phyloP scores from a whole-genome alignment of 2,329 filamentous ascomycete genomes.

The Teratosphaeriaceae sp. region DNA sequence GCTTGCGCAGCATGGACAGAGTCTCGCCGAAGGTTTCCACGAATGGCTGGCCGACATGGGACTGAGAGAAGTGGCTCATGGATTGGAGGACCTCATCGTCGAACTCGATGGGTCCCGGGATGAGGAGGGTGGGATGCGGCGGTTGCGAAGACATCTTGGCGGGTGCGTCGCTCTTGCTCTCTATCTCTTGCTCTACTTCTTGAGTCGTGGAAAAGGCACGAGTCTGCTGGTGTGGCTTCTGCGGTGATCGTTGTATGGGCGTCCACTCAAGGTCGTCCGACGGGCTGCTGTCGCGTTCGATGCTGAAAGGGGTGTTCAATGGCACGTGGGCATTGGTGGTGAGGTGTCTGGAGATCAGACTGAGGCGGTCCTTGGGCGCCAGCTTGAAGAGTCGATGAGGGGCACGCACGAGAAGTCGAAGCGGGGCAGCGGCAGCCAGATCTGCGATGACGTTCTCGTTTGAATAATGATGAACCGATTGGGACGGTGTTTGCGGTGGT shows the following conservation, averaged over 20 bases:
- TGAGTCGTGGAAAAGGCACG: slow-evolving; percentile 21
- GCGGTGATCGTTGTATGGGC: slow-evolving; percentile 12
- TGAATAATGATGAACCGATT: neutral
- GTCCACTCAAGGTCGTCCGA: slow-evolving; percentile 49
- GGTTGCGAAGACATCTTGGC: slow-evolving; percentile 52
- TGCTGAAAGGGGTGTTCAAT: slow-evolving; percentile 58
- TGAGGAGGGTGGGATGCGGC: slow-evolving; percentile 70
- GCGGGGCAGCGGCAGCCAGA: slow-evolving; percentile 17
- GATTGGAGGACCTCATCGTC: slow-evolving; percentile 93
- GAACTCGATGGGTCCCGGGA: slow-evolving; percentile 96
- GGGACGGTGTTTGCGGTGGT: neutral
- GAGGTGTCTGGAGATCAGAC: slow-evolving; percentile 56
- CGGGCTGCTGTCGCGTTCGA: slow-evolving; percentile 47
- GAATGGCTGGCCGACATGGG: slow-evolving; percentile 84
- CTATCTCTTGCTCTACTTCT: slow-evolving; percentile 19
- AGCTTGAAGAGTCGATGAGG: slow-evolving; percentile 29
- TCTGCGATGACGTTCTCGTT: slow-evolving; percentile 10
- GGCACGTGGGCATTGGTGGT: slow-evolving; percentile 49
- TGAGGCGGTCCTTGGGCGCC: slow-evolving; percentile 38
- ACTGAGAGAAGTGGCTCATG: slow-evolving; percentile 95
- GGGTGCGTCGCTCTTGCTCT: slow-evolving; percentile 19
- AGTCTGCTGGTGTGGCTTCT: slow-evolving; percentile 15
- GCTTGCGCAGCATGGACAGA: slow-evolving; percentile 77
- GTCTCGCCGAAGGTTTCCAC: slow-evolving; percentile 88
- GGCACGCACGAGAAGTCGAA: slow-evolving; percentile 10